These are phyloP conservation scores for Emericellopsis atlantica DNA, from an alignment of 2,329 filamentous ascomycete species.

Conservation along the genomic window DNA sequence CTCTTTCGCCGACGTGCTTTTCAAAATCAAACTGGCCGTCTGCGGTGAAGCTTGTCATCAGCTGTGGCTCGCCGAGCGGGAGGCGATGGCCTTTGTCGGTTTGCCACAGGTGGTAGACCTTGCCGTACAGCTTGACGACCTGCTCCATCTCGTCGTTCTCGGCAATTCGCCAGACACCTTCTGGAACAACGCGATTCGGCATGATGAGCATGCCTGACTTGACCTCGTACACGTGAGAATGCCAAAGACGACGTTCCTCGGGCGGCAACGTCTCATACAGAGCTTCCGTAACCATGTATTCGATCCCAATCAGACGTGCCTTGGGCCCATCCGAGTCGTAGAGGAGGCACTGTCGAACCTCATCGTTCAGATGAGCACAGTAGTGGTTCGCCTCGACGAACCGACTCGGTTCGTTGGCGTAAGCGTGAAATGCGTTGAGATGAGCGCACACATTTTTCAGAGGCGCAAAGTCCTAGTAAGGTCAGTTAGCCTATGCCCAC, in stretches of 20 bases:
- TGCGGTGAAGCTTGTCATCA: slow-evolving; percentile 41
- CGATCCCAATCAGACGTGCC: slow-evolving; percentile 68
- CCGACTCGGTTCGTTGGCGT: slow-evolving; percentile 58
- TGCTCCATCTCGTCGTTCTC: slow-evolving; percentile 75
- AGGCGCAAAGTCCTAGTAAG: slow-evolving; percentile 50
- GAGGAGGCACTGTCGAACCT: slow-evolving; percentile 74
- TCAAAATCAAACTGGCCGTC: slow-evolving; percentile 36
- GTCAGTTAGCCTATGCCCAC: neutral
- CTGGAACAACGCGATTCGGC: slow-evolving; percentile 48
- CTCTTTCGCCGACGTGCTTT: slow-evolving; percentile 27
- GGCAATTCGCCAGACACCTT: slow-evolving; percentile 56
- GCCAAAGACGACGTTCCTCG: slow-evolving; percentile 67
- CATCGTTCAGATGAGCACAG: slow-evolving; percentile 60
- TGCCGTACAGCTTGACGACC: slow-evolving; percentile 64
- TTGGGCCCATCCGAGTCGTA: slow-evolving; percentile 59
- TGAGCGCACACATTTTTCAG: slow-evolving; percentile 68
- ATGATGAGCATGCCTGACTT: slow-evolving; percentile 72
- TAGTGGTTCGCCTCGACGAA: slow-evolving; percentile 75
- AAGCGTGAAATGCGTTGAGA: slow-evolving; percentile 77
- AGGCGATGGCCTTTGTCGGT: slow-evolving; percentile 56
- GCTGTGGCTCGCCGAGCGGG: slow-evolving; percentile 36
- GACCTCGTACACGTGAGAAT: slow-evolving; percentile 63
- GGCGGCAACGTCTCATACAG: slow-evolving; percentile 53
- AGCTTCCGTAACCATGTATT: slow-evolving; percentile 71
- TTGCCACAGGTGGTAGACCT: slow-evolving; percentile 81